Evolutionary conservation across 345 rosid genomes (phyloP).

Genomic region (Pistacia atlantica): DNA sequence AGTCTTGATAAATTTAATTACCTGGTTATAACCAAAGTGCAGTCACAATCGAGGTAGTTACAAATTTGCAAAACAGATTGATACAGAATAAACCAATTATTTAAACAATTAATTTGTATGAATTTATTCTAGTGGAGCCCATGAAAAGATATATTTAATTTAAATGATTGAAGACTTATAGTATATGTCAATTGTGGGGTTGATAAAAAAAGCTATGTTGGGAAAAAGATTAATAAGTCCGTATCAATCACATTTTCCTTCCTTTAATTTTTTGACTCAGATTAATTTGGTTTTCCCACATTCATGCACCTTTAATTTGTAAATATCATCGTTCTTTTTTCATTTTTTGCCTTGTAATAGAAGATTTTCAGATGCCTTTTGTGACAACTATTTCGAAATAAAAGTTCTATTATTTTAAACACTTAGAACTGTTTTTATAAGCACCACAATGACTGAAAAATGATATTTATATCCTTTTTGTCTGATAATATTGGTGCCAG

Average conservation of each 20-base stretch:
- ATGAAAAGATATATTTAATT: background rate
- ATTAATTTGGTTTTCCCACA: conserved; percentile 12
- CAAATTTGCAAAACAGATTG: conserved; percentile 2
- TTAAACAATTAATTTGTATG: background rate
- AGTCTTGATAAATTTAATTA: background rate
- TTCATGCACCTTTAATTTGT: conserved; percentile 21
- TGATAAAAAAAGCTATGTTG: conserved; percentile 19
- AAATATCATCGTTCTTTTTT: background rate
- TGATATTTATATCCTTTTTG: too few relatives aligned
- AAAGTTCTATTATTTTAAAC: too few relatives aligned
- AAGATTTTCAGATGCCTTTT: background rate
- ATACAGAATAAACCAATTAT: too few relatives aligned
- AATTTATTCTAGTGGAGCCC: conserved; percentile 18
- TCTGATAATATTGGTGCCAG: too few relatives aligned
- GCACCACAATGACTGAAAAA: too few relatives aligned
- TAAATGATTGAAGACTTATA: background rate
- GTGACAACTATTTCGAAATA: background rate
- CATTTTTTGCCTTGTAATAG: background rate
- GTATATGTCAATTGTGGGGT: conserved; percentile 22
- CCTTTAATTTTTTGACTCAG: conserved; percentile 9
- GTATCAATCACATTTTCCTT: conserved; percentile 6
- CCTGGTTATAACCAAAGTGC: conserved; percentile 15
- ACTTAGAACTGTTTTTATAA: too few relatives aligned
- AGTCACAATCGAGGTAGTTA: conserved; percentile 28
- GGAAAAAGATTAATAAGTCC: conserved; percentile 5